Percentiles rank a stretch among this genome's conserved stretches.
Conservation (phyloP, 306 rosid species). For the Glycyrrhiza uralensis region DNA sequence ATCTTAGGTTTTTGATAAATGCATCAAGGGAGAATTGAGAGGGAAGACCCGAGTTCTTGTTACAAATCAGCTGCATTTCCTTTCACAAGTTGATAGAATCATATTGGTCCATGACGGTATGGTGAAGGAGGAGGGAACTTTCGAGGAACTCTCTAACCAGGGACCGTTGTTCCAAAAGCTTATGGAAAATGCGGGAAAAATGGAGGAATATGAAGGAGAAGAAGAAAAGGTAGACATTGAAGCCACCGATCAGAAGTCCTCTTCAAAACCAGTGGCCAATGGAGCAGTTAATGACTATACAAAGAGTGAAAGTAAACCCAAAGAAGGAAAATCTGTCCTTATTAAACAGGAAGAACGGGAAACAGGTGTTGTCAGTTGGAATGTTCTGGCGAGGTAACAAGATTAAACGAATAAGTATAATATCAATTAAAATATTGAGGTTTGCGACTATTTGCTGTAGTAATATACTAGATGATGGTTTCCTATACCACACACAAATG, state of each 20-base stretch:
- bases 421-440: slow-evolving; percentile 1
- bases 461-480: not conserved
- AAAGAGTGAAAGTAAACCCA: slow-evolving; percentile 35
- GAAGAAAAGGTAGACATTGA: slow-evolving; percentile 42
- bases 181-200: slow-evolving; percentile 90
- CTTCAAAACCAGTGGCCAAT: slow-evolving; percentile 40
- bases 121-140: slow-evolving; percentile 84
- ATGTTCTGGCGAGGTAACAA: slow-evolving; percentile 64
- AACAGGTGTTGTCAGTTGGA: slow-evolving; percentile 85
- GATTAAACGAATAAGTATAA: not conserved
- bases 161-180: slow-evolving; percentile 76
- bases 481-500: not conserved
- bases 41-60: slow-evolving; percentile 93
- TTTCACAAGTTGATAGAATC: slow-evolving; percentile 84
- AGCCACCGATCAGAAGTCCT: slow-evolving; percentile 38
- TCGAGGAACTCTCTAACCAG: slow-evolving; percentile 71
- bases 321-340: slow-evolving; percentile 69
- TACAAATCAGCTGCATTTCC: slow-evolving; percentile 96
- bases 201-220: slow-evolving; percentile 68
- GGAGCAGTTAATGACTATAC: slow-evolving; percentile 34
- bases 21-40: slow-evolving; percentile 81
- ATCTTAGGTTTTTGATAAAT: slow-evolving; percentile 73
- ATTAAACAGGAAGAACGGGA: slow-evolving; percentile 91
- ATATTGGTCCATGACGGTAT: slow-evolving; percentile 68
- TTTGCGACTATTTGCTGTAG: slow-evolving; percentile 5